These are phyloP conservation scores for Aechmea fasciata DNA, from an alignment of 176 grass and related monocot species.

Conservation along the genomic window DNA sequence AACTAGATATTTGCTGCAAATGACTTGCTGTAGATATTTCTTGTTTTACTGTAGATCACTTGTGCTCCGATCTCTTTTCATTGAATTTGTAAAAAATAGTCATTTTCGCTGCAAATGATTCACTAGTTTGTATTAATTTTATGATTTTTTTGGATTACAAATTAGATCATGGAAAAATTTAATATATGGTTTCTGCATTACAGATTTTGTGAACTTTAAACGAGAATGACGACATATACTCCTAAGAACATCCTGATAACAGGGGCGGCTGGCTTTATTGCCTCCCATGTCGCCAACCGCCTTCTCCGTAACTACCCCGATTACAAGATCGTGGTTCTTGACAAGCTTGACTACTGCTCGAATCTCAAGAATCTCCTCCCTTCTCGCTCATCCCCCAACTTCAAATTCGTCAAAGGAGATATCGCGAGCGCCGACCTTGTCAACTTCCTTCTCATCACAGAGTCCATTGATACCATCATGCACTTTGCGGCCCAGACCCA, in stretches of 20 bases:
- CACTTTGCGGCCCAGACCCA: slow-evolving; percentile 84
- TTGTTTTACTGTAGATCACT: too few relatives aligned
- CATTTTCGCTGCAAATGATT: too few relatives aligned
- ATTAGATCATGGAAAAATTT: slow-evolving; percentile 6
- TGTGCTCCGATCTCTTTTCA: too few relatives aligned
- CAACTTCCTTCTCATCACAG: slow-evolving; percentile 77
- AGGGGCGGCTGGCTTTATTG: slow-evolving; percentile 71
- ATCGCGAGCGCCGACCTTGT: slow-evolving; percentile 82
- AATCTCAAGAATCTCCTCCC: slow-evolving; percentile 71
- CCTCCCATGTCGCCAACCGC: slow-evolving; percentile 69
- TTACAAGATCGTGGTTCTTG: slow-evolving; percentile 81
- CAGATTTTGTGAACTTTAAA: slow-evolving; percentile 13
- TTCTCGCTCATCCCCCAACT: slow-evolving; percentile 51
- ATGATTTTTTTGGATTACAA: too few relatives aligned
- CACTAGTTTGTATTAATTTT: too few relatives aligned
- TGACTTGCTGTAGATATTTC: background rate
- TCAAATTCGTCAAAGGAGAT: slow-evolving; percentile 87
- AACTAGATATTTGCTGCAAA: background rate
- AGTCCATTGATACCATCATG: slow-evolving; percentile 89
- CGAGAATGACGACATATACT: slow-evolving; percentile 35
- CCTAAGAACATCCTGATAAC: slow-evolving; percentile 83
- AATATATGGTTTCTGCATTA: slow-evolving; percentile 10
- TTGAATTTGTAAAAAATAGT: too few relatives aligned
- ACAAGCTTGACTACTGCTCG: slow-evolving; percentile 94
- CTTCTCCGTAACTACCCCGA: slow-evolving; percentile 60